Percentiles rank a stretch among this genome's conserved stretches.
These are phyloP conservation scores for Chlamydomonas sp. DNA, from an alignment of 139 green algal genomes.

Conservation along the genomic window DNA sequence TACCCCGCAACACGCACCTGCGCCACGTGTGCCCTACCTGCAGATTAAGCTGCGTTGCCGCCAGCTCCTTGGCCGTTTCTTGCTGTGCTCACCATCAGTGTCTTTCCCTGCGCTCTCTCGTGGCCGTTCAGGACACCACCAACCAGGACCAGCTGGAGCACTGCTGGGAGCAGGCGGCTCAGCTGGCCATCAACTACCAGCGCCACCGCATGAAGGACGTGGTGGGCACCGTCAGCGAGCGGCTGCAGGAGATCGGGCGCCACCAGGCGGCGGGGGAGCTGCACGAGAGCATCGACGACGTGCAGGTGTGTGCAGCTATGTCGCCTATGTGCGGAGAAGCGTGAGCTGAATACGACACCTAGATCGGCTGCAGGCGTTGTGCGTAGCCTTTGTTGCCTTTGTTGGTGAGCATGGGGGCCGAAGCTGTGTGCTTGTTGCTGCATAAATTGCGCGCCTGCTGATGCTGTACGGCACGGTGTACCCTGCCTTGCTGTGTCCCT, in stretches of 20 bases:
- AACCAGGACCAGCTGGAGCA: constrained; percentile 51
- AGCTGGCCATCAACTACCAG: constrained; percentile 74
- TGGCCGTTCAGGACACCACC: not conserved
- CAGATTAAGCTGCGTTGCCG: too few relatives aligned
- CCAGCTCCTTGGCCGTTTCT: not conserved
- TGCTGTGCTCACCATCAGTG: not conserved
- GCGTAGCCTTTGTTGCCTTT: not conserved
- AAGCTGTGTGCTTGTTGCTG: not conserved
- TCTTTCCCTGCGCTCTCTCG: not conserved
- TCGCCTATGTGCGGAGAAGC: not conserved
- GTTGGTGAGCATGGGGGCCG: not conserved
- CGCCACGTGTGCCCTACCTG: too few relatives aligned
- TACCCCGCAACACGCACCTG: too few relatives aligned
- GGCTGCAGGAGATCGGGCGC: constrained; percentile 66
- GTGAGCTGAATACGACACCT: not conserved
- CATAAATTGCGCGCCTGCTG: not conserved
- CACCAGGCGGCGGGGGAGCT: constrained; percentile 73
- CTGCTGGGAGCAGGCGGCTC: constrained; percentile 70
- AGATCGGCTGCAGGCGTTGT: too few relatives aligned
- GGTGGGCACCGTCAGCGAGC: constrained; percentile 61
- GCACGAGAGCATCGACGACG: constrained; percentile 69
- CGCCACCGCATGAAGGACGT: constrained; percentile 70
- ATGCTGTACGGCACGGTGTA: not conserved
- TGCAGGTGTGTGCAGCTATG: constrained; percentile 10
- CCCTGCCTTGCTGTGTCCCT: not conserved